These are phyloP conservation scores for Raffaelea ambrosiae DNA, from an alignment of 2,329 filamentous ascomycete genomes.

Conservation along the genomic window DNA sequence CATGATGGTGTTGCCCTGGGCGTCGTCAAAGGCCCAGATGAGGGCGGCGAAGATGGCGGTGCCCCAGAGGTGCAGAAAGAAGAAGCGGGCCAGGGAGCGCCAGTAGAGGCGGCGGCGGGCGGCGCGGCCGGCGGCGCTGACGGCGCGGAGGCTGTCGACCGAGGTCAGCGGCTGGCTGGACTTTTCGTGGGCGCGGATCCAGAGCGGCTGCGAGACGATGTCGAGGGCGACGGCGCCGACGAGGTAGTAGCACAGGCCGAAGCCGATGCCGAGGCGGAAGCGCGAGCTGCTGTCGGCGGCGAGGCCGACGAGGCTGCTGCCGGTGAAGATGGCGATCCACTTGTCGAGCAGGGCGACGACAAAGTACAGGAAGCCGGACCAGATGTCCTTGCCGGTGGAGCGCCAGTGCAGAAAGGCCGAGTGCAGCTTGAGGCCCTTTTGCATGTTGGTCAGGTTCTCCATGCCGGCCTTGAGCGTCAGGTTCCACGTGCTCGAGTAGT, in stretches of 20 bases:
- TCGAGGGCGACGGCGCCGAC: slow-evolving; percentile 48
- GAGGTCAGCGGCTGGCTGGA: slow-evolving; percentile 29
- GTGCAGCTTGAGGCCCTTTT: slow-evolving; percentile 21
- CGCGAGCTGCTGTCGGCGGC: slow-evolving; percentile 16
- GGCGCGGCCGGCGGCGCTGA: slow-evolving; percentile 33
- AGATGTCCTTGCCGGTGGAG: slow-evolving; percentile 27
- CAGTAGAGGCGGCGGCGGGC: slow-evolving; percentile 41
- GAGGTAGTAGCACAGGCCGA: slow-evolving; percentile 49
- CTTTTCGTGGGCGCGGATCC: slow-evolving; percentile 32
- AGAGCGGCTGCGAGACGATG: slow-evolving; percentile 42
- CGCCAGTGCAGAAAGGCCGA: slow-evolving; percentile 23
- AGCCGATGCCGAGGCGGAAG: slow-evolving; percentile 41
- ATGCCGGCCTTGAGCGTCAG: slow-evolving; percentile 20
- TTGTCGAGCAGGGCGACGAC: slow-evolving; percentile 23
- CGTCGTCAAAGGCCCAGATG: slow-evolving; percentile 40
- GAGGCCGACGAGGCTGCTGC: slow-evolving; percentile 11
- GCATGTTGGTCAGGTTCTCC: slow-evolving; percentile 20
- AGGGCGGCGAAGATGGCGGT: slow-evolving; percentile 36
- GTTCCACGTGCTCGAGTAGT: slow-evolving; percentile 23
- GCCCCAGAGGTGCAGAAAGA: slow-evolving; percentile 42
- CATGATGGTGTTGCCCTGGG: slow-evolving; percentile 30
- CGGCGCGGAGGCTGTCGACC: slow-evolving; percentile 30
- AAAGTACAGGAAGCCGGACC: slow-evolving; percentile 34
- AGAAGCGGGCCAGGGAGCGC: slow-evolving; percentile 37
- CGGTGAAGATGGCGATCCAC: slow-evolving; percentile 19